phyloP scores from a whole-genome alignment of 164 flowering plant genomes.

The Aristolochia californica region DNA sequence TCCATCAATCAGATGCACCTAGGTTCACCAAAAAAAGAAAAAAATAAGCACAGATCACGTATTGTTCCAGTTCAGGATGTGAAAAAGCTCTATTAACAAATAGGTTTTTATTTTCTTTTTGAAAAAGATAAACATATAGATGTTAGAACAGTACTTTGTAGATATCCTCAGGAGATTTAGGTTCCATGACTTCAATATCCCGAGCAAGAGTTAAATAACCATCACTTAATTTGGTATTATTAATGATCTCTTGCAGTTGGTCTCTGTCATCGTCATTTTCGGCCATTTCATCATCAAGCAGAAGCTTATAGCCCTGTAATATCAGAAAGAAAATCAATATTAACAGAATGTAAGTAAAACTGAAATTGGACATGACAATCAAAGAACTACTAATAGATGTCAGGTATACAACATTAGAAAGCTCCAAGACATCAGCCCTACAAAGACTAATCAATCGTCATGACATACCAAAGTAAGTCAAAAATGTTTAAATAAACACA shows the following conservation, averaged over 20 bases:
- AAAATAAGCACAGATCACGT: background rate
- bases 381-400: background rate
- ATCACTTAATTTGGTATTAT: conserved; percentile 75
- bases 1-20: conserved; percentile 97
- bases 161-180: conserved; percentile 95
- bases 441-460: too few relatives aligned
- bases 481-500: background rate
- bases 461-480: background rate
- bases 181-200: conserved; percentile 98
- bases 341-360: background rate
- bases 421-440: too few relatives aligned
- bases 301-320: conserved; percentile 57
- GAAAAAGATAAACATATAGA: too few relatives aligned
- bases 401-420: background rate
- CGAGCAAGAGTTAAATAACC: conserved; percentile 96
- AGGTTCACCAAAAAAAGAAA: background rate
- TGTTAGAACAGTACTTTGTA: conserved; percentile 43
- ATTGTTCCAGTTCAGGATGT: background rate
- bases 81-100: background rate
- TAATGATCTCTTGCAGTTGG: conserved; percentile 59
- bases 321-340: background rate
- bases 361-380: background rate
- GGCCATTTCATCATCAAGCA: conserved; percentile 64
- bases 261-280: conserved; percentile 69
- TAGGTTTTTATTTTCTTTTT: too few relatives aligned